Conservation (phyloP, 305 asterid species). For the Solanum hybrid region DNA sequence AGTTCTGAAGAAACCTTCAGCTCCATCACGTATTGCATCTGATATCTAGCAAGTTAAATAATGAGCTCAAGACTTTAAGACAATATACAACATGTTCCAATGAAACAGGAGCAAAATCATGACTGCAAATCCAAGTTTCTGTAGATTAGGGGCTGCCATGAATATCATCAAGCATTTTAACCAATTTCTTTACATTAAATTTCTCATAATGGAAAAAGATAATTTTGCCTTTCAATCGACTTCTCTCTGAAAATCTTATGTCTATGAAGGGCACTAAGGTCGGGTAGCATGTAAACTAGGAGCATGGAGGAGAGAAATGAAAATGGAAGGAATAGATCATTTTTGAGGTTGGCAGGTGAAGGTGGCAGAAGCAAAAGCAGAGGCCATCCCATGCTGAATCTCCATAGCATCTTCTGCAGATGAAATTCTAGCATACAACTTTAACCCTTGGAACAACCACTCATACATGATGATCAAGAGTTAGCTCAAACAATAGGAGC, state of each 20-base stretch:
- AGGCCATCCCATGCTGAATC: not conserved
- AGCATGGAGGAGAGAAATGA: not conserved
- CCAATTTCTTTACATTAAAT: not conserved
- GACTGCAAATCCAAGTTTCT: not conserved
- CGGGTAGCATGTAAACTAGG: not conserved
- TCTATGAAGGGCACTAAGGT: not conserved
- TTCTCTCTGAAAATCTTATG: not conserved
- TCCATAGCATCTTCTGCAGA: not conserved
- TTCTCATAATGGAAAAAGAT: not conserved
- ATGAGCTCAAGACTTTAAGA: slow-evolving; percentile 22
- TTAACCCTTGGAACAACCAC: not conserved
- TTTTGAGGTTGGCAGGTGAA: not conserved
- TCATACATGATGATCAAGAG: not conserved
- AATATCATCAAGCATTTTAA: not conserved
- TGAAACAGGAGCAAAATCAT: not conserved
- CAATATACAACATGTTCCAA: not conserved
- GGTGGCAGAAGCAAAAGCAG: not conserved
- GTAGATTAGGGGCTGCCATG: not conserved
- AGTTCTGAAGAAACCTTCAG: slow-evolving; percentile 96
- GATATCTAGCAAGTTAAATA: slow-evolving; percentile 65
- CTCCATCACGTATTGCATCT: slow-evolving; percentile 99
- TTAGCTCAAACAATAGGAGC: not conserved
- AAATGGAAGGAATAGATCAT: not conserved
- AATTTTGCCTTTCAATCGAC: not conserved
- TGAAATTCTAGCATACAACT: not conserved